Conservation (phyloP, 164 flowering plant genomes). For the Berberis thunbergii region DNA sequence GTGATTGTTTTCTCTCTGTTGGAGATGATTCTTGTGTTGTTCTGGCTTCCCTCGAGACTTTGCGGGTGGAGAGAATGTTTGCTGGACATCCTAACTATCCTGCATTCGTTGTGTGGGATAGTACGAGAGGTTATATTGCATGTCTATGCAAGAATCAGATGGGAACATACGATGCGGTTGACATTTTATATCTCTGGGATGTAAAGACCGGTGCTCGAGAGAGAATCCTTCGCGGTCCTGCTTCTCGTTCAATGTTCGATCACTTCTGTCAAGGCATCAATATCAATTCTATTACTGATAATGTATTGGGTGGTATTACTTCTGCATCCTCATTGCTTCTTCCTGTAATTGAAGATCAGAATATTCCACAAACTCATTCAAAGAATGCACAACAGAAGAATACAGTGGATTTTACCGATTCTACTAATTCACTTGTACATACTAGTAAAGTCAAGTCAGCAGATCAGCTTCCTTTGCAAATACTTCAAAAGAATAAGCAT, state of each 20-base stretch:
- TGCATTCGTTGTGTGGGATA: constrained; percentile 82
- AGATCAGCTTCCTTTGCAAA: constrained; percentile 9
- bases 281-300: constrained; percentile 28
- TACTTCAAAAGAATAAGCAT: constrained; percentile 25
- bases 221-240: constrained; percentile 81
- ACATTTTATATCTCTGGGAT: constrained; percentile 84
- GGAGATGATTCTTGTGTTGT: constrained; percentile 85
- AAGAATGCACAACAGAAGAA: constrained; percentile 11
- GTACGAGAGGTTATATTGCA: constrained; percentile 80
- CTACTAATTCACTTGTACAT: constrained; percentile 17
- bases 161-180: constrained; percentile 36
- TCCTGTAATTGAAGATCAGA: constrained; percentile 43
- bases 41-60: constrained; percentile 75
- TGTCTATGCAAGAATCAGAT: constrained; percentile 49
- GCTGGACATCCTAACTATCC: constrained; percentile 84
- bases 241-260: constrained; percentile 88
- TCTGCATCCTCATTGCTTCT: constrained; percentile 62
- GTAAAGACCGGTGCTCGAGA: constrained; percentile 88
- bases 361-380: constrained; percentile 18
- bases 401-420: constrained; percentile 11
- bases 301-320: constrained; percentile 40
- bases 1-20: constrained; percentile 84
- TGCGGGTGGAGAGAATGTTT: constrained; percentile 90
- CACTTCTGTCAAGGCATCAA: constrained; percentile 57
- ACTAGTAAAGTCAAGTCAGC: constrained; percentile 19